Percentiles rank a stretch among this genome's conserved stretches.
Conservation (phyloP, 164 flowering plant species). For the Nelumbo lutea region DNA sequence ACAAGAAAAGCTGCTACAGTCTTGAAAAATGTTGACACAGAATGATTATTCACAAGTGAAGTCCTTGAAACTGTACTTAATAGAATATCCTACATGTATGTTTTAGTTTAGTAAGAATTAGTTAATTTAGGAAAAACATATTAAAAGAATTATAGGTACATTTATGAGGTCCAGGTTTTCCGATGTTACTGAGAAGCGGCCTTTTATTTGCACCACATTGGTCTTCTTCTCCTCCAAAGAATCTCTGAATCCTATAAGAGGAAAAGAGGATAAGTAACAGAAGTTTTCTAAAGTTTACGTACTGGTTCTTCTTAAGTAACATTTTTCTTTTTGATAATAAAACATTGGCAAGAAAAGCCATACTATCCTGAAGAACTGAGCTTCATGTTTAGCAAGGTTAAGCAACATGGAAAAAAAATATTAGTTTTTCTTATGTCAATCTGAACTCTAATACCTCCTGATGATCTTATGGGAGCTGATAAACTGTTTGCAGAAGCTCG, state of each 20-base stretch:
- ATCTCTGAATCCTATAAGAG: slow-evolving; percentile 64
- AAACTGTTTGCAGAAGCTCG: slow-evolving; percentile 97
- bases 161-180: slow-evolving; percentile 86
- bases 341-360: too few species aligned
- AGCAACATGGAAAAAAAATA: neutral
- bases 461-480: slow-evolving; percentile 94
- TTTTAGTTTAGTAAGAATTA: slow-evolving; percentile 30
- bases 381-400: too few species aligned
- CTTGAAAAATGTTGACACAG: slow-evolving; percentile 2
- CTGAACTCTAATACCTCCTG: slow-evolving; percentile 56
- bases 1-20: slow-evolving; percentile 1
- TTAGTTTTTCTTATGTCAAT: too few species aligned
- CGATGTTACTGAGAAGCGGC: slow-evolving; percentile 97
- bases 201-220: slow-evolving; percentile 89
- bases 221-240: slow-evolving; percentile 86
- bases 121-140: slow-evolving; percentile 3
- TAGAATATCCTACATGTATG: slow-evolving; percentile 62
- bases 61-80: slow-evolving; percentile 55
- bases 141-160: slow-evolving; percentile 38
- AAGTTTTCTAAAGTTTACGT: neutral
- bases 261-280: slow-evolving; percentile 5
- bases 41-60: slow-evolving; percentile 48
- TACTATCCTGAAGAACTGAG: too few species aligned
- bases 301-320: neutral
- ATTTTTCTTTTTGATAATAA: too few species aligned